Percentiles rank a stretch among this genome's conserved stretches.
These are phyloP conservation scores for Orobanche coerulescens DNA, from an alignment of 257 asterid species.

Conservation along the genomic window DNA sequence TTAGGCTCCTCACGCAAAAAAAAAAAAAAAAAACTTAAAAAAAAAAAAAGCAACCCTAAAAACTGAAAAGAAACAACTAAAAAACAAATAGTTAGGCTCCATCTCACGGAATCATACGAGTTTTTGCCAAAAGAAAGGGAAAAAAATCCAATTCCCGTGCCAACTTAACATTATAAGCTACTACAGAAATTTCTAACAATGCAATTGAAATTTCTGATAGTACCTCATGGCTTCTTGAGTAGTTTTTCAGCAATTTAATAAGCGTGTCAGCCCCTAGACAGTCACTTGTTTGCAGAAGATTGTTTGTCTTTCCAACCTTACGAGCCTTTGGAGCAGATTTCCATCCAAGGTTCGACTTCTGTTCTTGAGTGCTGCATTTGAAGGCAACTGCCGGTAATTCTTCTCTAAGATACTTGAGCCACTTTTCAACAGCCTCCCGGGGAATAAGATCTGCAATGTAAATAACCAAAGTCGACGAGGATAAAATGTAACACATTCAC, in stretches of 20 bases:
- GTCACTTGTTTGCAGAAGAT: slow-evolving; percentile 71
- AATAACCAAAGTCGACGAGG: slow-evolving; percentile 7
- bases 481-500: not conserved
- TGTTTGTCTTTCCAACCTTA: slow-evolving; percentile 39
- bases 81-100: too few relatives aligned
- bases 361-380: slow-evolving; percentile 93
- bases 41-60: too few relatives aligned
- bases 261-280: slow-evolving; percentile 93
- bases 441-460: slow-evolving; percentile 78
- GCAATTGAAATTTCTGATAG: not conserved
- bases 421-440: slow-evolving; percentile 83
- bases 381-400: slow-evolving; percentile 92
- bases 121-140: too few relatives aligned
- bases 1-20: too few relatives aligned
- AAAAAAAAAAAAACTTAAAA: too few relatives aligned
- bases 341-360: slow-evolving; percentile 91
- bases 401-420: slow-evolving; percentile 92
- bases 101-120: too few relatives aligned
- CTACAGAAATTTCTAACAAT: not conserved
- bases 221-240: slow-evolving; percentile 33
- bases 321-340: slow-evolving; percentile 55
- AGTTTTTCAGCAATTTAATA: slow-evolving; percentile 58
- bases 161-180: not conserved
- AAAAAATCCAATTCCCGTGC: not conserved
- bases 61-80: too few relatives aligned